Base-by-base conservation (phyloP, 176 grass and related monocot genomes). In the Typha latifolia region DNA sequence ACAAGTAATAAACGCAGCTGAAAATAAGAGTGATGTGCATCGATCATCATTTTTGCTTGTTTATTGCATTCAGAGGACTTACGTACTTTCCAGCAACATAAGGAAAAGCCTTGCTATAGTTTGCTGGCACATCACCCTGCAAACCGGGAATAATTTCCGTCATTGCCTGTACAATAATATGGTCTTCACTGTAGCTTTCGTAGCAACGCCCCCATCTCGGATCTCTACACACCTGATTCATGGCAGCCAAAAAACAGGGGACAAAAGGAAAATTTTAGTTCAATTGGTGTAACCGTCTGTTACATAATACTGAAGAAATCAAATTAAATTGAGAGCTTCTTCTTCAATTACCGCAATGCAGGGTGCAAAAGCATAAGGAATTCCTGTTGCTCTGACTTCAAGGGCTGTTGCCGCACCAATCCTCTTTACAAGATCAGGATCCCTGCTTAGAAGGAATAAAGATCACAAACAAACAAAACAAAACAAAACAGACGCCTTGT, bases 1-100 rank as follows among this genome's bases (percentile, higher is more conserved):
- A 26, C 24, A 26, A 26, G 24, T 26, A 26, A 1, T 26, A 26
- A 26, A 26, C 24, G 24, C 24, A 26, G 2, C 24, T 26, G 24
- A 26, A 26, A 26, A 26, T 26, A 26, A 26, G 2, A 26, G 0
- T 26, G 24, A 26, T 2, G 24, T 26, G 24, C 24, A 26, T 26
- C 24, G 24, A 26, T 26, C 2, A 26, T 26, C 24, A 26, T 26
- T 26, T 26, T 26, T 26, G 24, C 2, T 26, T 2, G 24, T 26
- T 26, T 26, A 26, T 26, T 26, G 2, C 0, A 26, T 26, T 26
- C 24, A 26, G 12, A 31, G 43, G 51, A 65, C 19, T 49, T 74
- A 14, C 61, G 24, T 68, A 81, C 79, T 67, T 66, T 63, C 79
- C 79, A 75, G 79, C 71, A 48, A 81, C 79, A 65, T 56, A 75